phyloP scores from a whole-genome alignment of 75 land plant species.

The Cupressus sempervirens region DNA sequence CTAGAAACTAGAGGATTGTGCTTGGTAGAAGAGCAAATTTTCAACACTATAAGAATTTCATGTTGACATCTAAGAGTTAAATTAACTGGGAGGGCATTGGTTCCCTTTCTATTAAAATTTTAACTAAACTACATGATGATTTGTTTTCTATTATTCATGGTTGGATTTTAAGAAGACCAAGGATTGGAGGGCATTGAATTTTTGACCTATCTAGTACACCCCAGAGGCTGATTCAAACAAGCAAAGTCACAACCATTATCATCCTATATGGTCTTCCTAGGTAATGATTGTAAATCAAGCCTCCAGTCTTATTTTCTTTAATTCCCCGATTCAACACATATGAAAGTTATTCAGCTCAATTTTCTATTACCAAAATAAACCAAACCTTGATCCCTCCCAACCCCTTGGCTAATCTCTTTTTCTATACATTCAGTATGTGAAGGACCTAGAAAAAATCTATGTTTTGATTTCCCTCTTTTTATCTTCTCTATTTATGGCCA shows the following conservation, averaged over 20 bases:
- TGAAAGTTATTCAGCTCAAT: background rate
- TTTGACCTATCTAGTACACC: slow-evolving; percentile 69
- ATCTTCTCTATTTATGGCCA: no score
- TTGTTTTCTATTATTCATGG: background rate
- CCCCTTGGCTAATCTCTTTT: background rate
- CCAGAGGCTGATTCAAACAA: slow-evolving; percentile 51
- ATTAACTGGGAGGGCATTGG: no score
- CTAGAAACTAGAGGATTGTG: no score
- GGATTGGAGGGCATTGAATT: slow-evolving; percentile 42
- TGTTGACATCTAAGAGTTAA: no score
- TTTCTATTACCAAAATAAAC: background rate
- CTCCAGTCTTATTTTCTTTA: background rate
- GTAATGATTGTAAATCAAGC: slow-evolving; percentile 25
- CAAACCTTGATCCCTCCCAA: background rate
- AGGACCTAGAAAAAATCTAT: background rate
- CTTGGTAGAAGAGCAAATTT: no score
- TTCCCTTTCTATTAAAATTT: no score
- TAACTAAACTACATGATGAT: background rate
- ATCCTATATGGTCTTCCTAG: slow-evolving; percentile 93
- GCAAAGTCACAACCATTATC: slow-evolving; percentile 99
- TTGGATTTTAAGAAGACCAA: slow-evolving; percentile 67
- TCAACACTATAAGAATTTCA: no score
- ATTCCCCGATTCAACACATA: background rate
- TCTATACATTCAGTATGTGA: background rate
- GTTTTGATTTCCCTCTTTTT: background rate